Percentiles rank a stretch among this genome's conserved stretches.
Evolutionary conservation across 1,284 basidiomycete genomes (phyloP).

Genomic region (Wolfiporia cocos): DNA sequence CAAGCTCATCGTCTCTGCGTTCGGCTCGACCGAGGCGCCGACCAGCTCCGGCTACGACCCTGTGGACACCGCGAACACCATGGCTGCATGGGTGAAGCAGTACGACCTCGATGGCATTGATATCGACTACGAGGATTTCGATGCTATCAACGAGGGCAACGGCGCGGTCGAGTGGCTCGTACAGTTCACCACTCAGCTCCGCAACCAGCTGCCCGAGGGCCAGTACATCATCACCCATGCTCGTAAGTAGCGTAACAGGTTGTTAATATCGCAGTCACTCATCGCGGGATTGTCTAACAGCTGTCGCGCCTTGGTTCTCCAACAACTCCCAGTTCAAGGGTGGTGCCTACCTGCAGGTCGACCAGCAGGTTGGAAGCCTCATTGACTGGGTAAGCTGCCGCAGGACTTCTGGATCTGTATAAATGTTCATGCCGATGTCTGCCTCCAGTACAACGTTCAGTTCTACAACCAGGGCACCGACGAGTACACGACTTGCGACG

Average conservation of each 20-base stretch:
- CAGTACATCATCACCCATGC: constrained; percentile 32
- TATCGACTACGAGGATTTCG: constrained; percentile 54
- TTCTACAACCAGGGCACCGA: constrained; percentile 57
- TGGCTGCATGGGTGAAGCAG: constrained; percentile 44
- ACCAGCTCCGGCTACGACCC: constrained; percentile 38
- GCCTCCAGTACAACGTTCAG: constrained; percentile 40
- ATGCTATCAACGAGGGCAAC: constrained; percentile 34
- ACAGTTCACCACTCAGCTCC: constrained; percentile 35
- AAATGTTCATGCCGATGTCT: neutral
- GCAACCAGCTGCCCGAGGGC: constrained; percentile 27
- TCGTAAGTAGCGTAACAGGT: constrained; percentile 23
- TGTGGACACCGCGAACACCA: constrained; percentile 34
- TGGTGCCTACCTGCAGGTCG: constrained; percentile 55
- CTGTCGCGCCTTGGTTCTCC: constrained; percentile 54
- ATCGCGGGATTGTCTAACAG: constrained; percentile 10
- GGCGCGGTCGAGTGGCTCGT: constrained; percentile 38
- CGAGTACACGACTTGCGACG: constrained; percentile 52
- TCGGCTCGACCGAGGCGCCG: constrained; percentile 46
- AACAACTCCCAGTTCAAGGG: constrained; percentile 38
- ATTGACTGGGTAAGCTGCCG: constrained; percentile 32
- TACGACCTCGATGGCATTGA: constrained; percentile 50
- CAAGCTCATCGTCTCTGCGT: constrained; percentile 41
- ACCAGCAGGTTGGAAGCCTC: constrained; percentile 44
- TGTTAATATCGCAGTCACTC: neutral
- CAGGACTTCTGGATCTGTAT: neutral